A percentile compares a stretch with the other conserved stretches of the same genome.
These are phyloP conservation scores for Ogataea pini DNA, from an alignment of 805 yeast genomes.

Conservation along the genomic window DNA sequence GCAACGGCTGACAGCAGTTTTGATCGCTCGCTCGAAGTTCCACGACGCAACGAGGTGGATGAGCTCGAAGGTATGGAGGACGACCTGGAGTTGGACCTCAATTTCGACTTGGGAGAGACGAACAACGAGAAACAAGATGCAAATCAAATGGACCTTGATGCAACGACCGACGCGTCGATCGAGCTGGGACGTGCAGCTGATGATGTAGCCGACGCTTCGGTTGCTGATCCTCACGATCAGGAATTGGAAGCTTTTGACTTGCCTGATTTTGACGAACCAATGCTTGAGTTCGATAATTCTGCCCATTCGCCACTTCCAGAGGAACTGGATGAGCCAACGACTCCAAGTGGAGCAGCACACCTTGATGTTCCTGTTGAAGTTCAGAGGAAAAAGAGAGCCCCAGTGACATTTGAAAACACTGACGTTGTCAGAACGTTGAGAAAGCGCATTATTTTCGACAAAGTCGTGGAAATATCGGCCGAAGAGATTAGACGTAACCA, in stretches of 20 bases:
- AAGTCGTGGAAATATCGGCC: constrained; percentile 43
- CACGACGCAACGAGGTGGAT: constrained; percentile 46
- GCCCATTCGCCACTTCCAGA: constrained; percentile 11
- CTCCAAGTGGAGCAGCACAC: constrained; percentile 14
- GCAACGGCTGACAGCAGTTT: constrained; percentile 26
- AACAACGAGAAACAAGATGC: constrained; percentile 12
- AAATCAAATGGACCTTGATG: not conserved
- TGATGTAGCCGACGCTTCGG: constrained; percentile 23
- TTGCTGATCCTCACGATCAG: constrained; percentile 29
- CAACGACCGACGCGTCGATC: constrained; percentile 38
- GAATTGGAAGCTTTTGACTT: constrained; percentile 46
- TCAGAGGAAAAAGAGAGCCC: constrained; percentile 26
- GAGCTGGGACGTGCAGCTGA: constrained; percentile 54
- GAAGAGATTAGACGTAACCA: constrained; percentile 38
- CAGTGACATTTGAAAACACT: constrained; percentile 34
- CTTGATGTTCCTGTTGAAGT: constrained; percentile 6
- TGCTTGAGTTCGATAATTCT: constrained; percentile 19
- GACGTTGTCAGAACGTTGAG: constrained; percentile 51
- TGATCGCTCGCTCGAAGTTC: constrained; percentile 67
- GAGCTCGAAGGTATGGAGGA: constrained; percentile 35
- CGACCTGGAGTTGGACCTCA: constrained; percentile 34
- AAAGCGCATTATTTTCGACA: constrained; percentile 49
- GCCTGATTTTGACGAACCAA: constrained; percentile 33
- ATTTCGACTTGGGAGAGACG: constrained; percentile 34
- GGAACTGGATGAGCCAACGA: constrained; percentile 17